A percentile compares a stretch with the other conserved stretches of the same genome.
These are phyloP conservation scores for Protomyces pachydermus DNA, from an alignment of 1,139 yeast species.

Conservation along the genomic window DNA sequence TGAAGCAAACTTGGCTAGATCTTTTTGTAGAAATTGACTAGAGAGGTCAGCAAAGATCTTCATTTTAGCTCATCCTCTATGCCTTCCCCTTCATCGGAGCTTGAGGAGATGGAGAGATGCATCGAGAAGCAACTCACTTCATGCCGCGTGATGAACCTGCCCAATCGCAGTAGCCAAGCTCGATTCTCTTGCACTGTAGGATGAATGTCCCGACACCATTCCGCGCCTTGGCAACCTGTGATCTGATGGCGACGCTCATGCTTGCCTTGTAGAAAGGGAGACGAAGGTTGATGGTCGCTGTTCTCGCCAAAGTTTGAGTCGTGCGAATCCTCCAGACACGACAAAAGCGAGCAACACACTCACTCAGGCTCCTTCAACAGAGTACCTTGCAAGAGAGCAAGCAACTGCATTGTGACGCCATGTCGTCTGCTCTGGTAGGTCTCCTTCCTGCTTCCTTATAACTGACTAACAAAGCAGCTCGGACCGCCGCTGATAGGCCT, in stretches of 20 bases:
- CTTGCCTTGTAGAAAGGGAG: neutral
- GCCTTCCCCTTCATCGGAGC: neutral
- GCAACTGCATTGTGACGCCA: neutral
- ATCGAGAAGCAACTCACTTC: conserved; percentile 38
- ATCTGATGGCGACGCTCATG: conserved; percentile 46
- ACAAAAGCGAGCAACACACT: neutral
- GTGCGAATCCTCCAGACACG: neutral
- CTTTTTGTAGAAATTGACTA: conserved; percentile 48
- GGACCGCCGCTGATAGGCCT: conserved; percentile 44
- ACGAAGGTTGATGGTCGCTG: neutral
- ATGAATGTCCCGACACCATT: conserved; percentile 81
- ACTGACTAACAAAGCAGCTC: conserved; percentile 46
- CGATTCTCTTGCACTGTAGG: conserved; percentile 59
- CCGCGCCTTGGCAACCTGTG: conserved; percentile 54
- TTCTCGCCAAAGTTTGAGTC: neutral
- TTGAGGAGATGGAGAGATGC: neutral
- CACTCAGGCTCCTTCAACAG: neutral
- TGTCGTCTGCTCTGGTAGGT: conserved; percentile 21
- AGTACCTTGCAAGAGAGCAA: neutral
- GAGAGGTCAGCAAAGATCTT: conserved; percentile 40
- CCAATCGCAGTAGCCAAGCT: conserved; percentile 81
- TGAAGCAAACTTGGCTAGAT: conserved; percentile 55
- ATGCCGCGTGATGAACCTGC: conserved; percentile 91
- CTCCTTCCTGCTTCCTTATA: neutral
- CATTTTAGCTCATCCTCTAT: neutral